A percentile compares a stretch with the other conserved stretches of the same genome.
These are phyloP conservation scores for Aspergillus intermedius DNA, from an alignment of 2,329 filamentous ascomycete species.

Conservation along the genomic window DNA sequence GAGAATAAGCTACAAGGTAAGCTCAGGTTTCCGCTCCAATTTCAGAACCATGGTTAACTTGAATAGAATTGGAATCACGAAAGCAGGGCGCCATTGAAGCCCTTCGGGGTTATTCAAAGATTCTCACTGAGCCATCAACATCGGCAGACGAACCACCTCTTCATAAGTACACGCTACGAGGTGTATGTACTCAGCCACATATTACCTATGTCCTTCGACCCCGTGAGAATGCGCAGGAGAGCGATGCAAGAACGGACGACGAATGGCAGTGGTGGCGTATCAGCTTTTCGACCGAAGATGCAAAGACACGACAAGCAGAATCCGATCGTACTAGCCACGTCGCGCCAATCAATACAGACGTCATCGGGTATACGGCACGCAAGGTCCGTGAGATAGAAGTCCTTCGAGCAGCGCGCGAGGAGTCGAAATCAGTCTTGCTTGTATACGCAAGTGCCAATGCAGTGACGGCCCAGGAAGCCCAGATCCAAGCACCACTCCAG, in stretches of 20 bases:
- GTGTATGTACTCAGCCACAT: conserved; percentile 52
- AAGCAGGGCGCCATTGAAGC: conserved; percentile 36
- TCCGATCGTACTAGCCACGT: conserved; percentile 11
- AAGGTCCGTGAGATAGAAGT: conserved; percentile 49
- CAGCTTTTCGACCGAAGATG: conserved; percentile 43
- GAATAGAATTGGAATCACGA: conserved; percentile 38
- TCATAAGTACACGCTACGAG: conserved; percentile 50
- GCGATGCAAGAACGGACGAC: conserved; percentile 15
- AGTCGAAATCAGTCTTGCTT: conserved; percentile 48
- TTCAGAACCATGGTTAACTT: neutral
- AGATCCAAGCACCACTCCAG: conserved; percentile 31
- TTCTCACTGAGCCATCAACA: conserved; percentile 41
- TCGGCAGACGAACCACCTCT: conserved; percentile 34
- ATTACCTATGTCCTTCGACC: conserved; percentile 51
- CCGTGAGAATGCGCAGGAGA: conserved; percentile 15
- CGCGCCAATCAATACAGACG: conserved; percentile 24
- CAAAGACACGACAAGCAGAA: conserved; percentile 30
- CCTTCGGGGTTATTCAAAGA: conserved; percentile 39
- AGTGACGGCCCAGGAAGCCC: conserved; percentile 26
- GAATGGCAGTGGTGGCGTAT: conserved; percentile 52
- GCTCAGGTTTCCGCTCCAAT: neutral
- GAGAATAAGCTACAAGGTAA: conserved; percentile 37
- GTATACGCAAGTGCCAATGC: conserved; percentile 54
- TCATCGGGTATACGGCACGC: conserved; percentile 34
- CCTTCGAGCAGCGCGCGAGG: conserved; percentile 47